These are phyloP conservation scores for Trypanosoma mega DNA, from an alignment of 208 protist species.

Conservation along the genomic window DNA sequence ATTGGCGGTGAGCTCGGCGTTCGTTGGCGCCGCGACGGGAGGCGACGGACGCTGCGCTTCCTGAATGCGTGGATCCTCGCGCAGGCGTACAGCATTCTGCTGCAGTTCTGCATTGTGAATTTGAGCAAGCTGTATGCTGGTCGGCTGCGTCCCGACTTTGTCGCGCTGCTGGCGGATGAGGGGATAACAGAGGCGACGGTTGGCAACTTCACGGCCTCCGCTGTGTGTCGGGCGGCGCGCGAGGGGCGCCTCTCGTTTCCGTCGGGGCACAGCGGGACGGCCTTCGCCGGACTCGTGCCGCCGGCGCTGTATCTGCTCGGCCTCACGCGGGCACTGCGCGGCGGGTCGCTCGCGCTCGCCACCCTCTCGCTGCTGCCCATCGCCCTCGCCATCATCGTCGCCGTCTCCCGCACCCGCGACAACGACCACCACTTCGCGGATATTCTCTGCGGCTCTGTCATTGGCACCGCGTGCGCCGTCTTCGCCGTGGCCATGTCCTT, in stretches of 20 bases:
- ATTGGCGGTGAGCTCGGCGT: conserved; percentile 28
- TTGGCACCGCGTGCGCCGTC: conserved; percentile 38
- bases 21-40: not conserved
- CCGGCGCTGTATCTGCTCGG: conserved; percentile 40
- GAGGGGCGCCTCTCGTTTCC: conserved; percentile 56
- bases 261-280: conserved; percentile 55
- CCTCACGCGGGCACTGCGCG: conserved; percentile 9
- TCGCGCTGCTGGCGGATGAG: conserved; percentile 11
- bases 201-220: not conserved
- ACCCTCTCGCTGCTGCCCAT: conserved; percentile 20
- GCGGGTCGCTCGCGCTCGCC: conserved; percentile 1
- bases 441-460: conserved; percentile 30
- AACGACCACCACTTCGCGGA: conserved; percentile 49
- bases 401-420: conserved; percentile 42
- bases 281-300: conserved; percentile 45
- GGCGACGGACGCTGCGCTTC: not conserved
- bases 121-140: conserved; percentile 45
- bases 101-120: conserved; percentile 28
- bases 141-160: conserved; percentile 61
- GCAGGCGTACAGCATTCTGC: conserved; percentile 41
- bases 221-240: conserved; percentile 45
- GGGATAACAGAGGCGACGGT: conserved; percentile 22
- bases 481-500: conserved; percentile 23
- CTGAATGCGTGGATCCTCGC: conserved; percentile 18
- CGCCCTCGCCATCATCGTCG: conserved; percentile 19